Evolutionary conservation across 257 asterid genomes (phyloP).

Genomic region (Solanum piurae): DNA sequence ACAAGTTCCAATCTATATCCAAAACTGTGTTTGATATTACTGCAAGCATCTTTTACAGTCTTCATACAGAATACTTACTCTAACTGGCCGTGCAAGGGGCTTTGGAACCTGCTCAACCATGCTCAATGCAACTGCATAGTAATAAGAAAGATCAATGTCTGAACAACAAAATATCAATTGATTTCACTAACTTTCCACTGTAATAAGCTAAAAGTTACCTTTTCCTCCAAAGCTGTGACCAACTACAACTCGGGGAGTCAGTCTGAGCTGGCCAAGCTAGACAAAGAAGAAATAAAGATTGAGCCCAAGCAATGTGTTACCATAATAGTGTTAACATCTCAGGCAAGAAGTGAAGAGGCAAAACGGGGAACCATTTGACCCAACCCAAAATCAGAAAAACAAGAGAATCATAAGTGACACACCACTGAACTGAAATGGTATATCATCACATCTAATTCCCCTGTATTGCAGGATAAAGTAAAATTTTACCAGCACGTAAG

Average conservation of each 20-base stretch:
- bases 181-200: neutral
- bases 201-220: constrained; percentile 37
- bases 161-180: neutral
- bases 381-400: neutral
- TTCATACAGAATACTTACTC: constrained; percentile 39
- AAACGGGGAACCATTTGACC: neutral
- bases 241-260: constrained; percentile 86
- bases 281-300: constrained; percentile 6
- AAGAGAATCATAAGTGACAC: neutral
- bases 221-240: constrained; percentile 99
- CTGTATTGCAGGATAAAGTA: neutral
- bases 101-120: constrained; percentile 95
- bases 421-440: neutral
- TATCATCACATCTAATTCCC: neutral
- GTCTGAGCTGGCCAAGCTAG: constrained; percentile 78
- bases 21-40: neutral
- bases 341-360: neutral
- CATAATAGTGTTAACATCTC: neutral
- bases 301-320: neutral
- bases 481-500: neutral
- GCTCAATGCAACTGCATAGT: constrained; percentile 81
- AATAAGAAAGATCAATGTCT: constrained; percentile 2
- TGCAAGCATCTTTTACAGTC: neutral
- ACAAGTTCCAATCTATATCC: neutral
- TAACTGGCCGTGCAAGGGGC: constrained; percentile 96